A percentile compares a stretch with the other conserved stretches of the same genome.
Conservation (phyloP, 2,329 filamentous ascomycete species). For the Fusarium sp. region DNA sequence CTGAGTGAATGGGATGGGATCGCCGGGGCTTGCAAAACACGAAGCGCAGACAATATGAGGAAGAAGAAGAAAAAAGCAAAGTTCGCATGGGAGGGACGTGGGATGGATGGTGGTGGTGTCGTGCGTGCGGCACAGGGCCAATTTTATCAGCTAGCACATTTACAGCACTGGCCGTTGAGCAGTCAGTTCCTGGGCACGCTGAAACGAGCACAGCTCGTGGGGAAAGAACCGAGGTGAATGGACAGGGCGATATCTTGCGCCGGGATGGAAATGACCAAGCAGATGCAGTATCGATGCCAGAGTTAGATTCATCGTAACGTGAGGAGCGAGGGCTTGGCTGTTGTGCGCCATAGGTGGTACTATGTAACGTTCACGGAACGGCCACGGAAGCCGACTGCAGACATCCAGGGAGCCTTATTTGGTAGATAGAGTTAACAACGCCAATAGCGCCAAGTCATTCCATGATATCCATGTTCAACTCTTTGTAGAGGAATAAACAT, state of each 20-base stretch:
- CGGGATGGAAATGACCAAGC: not conserved
- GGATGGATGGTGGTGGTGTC: constrained; percentile 16
- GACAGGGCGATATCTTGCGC: constrained; percentile 1
- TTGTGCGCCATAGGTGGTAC: constrained; percentile 15
- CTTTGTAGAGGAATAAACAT: not conserved
- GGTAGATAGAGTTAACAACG: constrained; percentile 3
- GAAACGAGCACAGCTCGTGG: constrained; percentile 3
- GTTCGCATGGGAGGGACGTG: constrained; percentile 22
- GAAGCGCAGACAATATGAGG: constrained; percentile 8
- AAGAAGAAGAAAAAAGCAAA: constrained; percentile 38
- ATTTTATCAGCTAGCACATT: not conserved
- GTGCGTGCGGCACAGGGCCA: constrained; percentile 19
- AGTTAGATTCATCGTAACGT: constrained; percentile 28
- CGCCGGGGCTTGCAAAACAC: constrained; percentile 18
- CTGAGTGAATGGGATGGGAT: constrained; percentile 20
- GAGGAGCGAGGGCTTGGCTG: constrained; percentile 10
- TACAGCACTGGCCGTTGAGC: constrained; percentile 2
- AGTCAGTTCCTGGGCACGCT: constrained; percentile 5
- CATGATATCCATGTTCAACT: not conserved
- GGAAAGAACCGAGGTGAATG: constrained; percentile 16
- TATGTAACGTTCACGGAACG: constrained; percentile 34
- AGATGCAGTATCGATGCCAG: not conserved
- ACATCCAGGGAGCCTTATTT: constrained; percentile 23
- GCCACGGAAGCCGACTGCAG: constrained; percentile 23
- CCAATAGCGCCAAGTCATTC: not conserved